Evolutionary conservation across 495 filamentous ascomycete genomes (phyloP).

Genomic region (Xylaria palmicola): DNA sequence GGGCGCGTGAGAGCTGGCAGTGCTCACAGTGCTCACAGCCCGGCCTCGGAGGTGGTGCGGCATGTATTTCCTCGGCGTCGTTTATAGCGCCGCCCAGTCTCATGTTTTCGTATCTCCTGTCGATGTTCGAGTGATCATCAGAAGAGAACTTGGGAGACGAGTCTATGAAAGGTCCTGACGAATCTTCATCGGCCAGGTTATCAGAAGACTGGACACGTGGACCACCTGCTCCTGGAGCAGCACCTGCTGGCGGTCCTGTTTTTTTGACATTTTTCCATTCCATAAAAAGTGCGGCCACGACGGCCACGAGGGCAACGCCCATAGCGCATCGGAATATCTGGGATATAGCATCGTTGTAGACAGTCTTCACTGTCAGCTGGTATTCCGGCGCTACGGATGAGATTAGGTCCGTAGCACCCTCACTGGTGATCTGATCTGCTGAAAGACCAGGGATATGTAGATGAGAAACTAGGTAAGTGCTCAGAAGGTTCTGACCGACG

Average conservation of each 20-base stretch:
- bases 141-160: constrained; percentile 8
- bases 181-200: not conserved
- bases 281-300: constrained; percentile 54
- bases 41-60: not conserved
- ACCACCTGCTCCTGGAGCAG: not conserved
- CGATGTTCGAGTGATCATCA: not conserved
- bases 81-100: not conserved
- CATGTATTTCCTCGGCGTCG: not conserved
- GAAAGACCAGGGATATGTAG: constrained; percentile 48
- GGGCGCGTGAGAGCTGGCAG: constrained; percentile 10
- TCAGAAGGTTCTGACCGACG: constrained; percentile 63
- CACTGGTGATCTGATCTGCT: constrained; percentile 47
- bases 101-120: not conserved
- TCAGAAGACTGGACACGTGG: not conserved
- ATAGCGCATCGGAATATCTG: constrained; percentile 53
- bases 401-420: constrained; percentile 58
- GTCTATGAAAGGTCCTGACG: not conserved
- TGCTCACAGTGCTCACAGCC: constrained; percentile 19
- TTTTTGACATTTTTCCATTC: constrained; percentile 64
- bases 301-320: constrained; percentile 52
- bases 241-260: constrained; percentile 14
- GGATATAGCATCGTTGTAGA: constrained; percentile 59
- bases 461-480: constrained; percentile 54
- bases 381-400: constrained; percentile 44
- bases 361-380: constrained; percentile 40